These are phyloP conservation scores for Microdochium bolleyi DNA, from an alignment of 2,329 filamentous ascomycete genomes.

Conservation along the genomic window DNA sequence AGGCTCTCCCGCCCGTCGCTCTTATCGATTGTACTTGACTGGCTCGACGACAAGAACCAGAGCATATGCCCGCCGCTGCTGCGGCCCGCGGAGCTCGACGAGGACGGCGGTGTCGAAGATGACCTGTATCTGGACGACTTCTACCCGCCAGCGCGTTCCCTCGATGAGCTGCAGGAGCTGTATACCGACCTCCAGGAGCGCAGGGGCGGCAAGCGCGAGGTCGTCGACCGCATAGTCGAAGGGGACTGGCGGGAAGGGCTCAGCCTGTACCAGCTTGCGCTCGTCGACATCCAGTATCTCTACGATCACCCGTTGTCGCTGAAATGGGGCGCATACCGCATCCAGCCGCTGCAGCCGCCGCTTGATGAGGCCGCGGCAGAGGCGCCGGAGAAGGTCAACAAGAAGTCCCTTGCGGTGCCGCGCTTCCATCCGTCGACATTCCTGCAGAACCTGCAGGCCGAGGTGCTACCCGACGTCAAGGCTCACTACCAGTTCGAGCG, in stretches of 20 bases:
- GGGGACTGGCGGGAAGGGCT: slow-evolving; percentile 63
- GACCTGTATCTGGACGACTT: slow-evolving; percentile 56
- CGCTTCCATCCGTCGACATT: slow-evolving; percentile 78
- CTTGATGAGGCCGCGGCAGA: slow-evolving; percentile 28
- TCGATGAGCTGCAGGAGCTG: slow-evolving; percentile 57
- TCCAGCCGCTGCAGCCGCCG: slow-evolving; percentile 41
- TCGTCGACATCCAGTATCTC: slow-evolving; percentile 60
- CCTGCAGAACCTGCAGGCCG: slow-evolving; percentile 63
- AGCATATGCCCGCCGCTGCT: slow-evolving; percentile 53
- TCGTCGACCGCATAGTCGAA: slow-evolving; percentile 55
- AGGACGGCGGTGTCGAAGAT: slow-evolving; percentile 26
- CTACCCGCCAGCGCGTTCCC: slow-evolving; percentile 58
- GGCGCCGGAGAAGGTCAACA: slow-evolving; percentile 30
- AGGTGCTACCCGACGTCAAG: slow-evolving; percentile 72
- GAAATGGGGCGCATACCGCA: slow-evolving; percentile 56
- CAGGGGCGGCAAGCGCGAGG: slow-evolving; percentile 55
- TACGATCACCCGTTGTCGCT: slow-evolving; percentile 57
- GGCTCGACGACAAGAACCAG: slow-evolving; percentile 63
- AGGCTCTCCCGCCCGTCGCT: slow-evolving; percentile 67
- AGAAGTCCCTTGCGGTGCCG: slow-evolving; percentile 45
- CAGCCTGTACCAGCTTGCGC: slow-evolving; percentile 58
- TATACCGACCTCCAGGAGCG: slow-evolving; percentile 53
- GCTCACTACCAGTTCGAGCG: slow-evolving; percentile 75
- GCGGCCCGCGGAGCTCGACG: slow-evolving; percentile 22
- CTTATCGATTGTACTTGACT: slow-evolving; percentile 64